A percentile compares a stretch with the other conserved stretches of the same genome.
Conservation (phyloP, 2,329 filamentous ascomycete species). For the Calonectria honghensis region DNA sequence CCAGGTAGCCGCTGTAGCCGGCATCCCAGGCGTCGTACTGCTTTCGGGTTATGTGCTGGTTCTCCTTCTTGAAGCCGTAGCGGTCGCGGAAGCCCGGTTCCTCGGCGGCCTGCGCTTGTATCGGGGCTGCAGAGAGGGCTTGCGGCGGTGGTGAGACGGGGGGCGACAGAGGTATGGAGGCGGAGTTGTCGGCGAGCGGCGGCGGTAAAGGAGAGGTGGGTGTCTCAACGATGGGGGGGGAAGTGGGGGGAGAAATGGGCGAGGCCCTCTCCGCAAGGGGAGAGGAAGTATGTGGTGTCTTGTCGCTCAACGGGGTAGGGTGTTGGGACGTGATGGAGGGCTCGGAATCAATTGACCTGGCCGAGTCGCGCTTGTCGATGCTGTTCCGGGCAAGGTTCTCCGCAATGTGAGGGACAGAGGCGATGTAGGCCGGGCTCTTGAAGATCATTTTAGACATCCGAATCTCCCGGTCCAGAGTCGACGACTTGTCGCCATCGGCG, state of each 20-base stretch:
- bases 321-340: slow-evolving; percentile 54
- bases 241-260: slow-evolving; percentile 44
- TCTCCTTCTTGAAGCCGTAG: slow-evolving; percentile 94
- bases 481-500: slow-evolving; percentile 46
- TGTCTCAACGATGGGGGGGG: slow-evolving; percentile 28
- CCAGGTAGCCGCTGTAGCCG: slow-evolving; percentile 84
- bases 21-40: slow-evolving; percentile 90
- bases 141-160: slow-evolving; percentile 44
- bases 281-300: slow-evolving; percentile 24
- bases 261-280: slow-evolving; percentile 38
- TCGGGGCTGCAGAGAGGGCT: slow-evolving; percentile 52
- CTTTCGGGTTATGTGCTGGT: slow-evolving; percentile 83
- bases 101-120: slow-evolving; percentile 61
- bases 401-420: slow-evolving; percentile 63
- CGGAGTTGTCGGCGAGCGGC: background rate
- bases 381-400: slow-evolving; percentile 55
- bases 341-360: slow-evolving; percentile 66
- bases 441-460: slow-evolving; percentile 65
- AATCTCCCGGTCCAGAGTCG: slow-evolving; percentile 62
- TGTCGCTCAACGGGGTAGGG: slow-evolving; percentile 40
- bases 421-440: slow-evolving; percentile 61
- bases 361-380: slow-evolving; percentile 70
- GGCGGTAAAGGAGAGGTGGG: slow-evolving; percentile 9
- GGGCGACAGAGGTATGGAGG: slow-evolving; percentile 35
- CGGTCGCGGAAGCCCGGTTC: slow-evolving; percentile 79